These are phyloP conservation scores for Haplosporangium sp. DNA, from an alignment of 371 early-diverging fungal genomes.

Conservation along the genomic window DNA sequence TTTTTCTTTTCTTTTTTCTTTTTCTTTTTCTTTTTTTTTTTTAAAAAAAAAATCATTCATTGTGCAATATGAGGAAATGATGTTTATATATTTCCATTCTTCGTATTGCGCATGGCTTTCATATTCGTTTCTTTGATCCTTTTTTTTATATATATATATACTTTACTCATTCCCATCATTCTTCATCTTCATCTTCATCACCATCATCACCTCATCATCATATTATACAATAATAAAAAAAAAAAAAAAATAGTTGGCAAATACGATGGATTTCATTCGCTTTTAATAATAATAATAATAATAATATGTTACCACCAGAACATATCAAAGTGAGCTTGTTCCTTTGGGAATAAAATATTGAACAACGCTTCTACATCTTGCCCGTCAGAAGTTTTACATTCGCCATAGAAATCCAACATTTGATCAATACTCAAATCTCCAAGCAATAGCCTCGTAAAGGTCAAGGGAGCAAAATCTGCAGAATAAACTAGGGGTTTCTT, in stretches of 20 bases:
- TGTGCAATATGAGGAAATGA: too few species aligned
- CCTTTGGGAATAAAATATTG: constrained; percentile 39
- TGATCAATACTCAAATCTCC: constrained; percentile 34
- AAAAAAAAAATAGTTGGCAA: too few species aligned
- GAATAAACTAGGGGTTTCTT: constrained; percentile 15
- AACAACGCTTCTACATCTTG: constrained; percentile 34
- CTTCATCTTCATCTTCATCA: neutral
- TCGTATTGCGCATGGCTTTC: neutral
- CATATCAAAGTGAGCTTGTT: constrained; percentile 24
- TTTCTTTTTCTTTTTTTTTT: too few species aligned
- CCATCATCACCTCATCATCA: neutral
- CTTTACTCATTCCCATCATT: neutral
- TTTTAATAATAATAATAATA: neutral
- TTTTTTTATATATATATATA: neutral
- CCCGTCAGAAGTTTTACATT: constrained; percentile 4
- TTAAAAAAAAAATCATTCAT: neutral
- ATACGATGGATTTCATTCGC: too few species aligned
- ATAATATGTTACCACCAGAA: constrained; percentile 35
- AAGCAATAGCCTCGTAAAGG: constrained; percentile 29
- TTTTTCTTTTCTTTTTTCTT: too few species aligned
- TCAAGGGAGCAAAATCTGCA: constrained; percentile 34
- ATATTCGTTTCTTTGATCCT: constrained; percentile 5
- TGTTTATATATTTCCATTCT: too few species aligned
- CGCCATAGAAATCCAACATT: constrained; percentile 24
- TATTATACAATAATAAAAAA: too few species aligned